Conservation (phyloP, 768 basidiomycete species). For the Sistotremastrum niveocremeum region DNA sequence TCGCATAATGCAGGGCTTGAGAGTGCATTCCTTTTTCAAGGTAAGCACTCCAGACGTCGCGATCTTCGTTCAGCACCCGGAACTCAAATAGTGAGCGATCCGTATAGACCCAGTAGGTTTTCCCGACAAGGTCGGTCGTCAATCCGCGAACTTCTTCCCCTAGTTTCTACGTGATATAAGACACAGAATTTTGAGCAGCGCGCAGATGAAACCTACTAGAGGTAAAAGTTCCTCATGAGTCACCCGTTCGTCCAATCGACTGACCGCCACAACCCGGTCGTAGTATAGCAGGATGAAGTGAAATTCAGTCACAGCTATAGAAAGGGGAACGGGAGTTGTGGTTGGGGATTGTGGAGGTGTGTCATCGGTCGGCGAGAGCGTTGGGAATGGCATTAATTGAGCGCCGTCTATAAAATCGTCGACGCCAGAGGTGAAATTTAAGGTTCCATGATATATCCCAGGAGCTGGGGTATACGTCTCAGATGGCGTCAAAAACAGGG, state of each 20-base stretch:
- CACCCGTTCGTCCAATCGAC: constrained; percentile 63
- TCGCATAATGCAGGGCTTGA: constrained; percentile 67
- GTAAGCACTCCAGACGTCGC: constrained; percentile 91
- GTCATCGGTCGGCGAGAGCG: constrained; percentile 16
- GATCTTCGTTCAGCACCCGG: constrained; percentile 72
- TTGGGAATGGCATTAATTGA: constrained; percentile 68
- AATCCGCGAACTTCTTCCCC: constrained; percentile 63
- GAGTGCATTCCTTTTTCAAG: constrained; percentile 67
- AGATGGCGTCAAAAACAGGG: not conserved
- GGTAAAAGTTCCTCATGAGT: constrained; percentile 78
- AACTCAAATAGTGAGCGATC: constrained; percentile 83
- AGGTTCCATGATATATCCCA: constrained; percentile 75
- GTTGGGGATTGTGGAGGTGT: constrained; percentile 6
- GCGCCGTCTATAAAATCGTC: constrained; percentile 70
- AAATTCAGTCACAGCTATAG: constrained; percentile 79
- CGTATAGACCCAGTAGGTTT: constrained; percentile 92
- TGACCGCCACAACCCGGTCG: constrained; percentile 66
- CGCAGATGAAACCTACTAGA: constrained; percentile 36
- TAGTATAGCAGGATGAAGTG: constrained; percentile 81
- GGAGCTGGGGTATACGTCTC: constrained; percentile 34
- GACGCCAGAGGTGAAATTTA: constrained; percentile 54
- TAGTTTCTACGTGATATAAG: constrained; percentile 40
- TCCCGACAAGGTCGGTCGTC: constrained; percentile 71
- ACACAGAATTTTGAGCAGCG: not conserved
- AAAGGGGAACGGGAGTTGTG: constrained; percentile 40